Base-by-base conservation (phyloP, 257 asterid species). In the Nyctanthes arbortristis region DNA sequence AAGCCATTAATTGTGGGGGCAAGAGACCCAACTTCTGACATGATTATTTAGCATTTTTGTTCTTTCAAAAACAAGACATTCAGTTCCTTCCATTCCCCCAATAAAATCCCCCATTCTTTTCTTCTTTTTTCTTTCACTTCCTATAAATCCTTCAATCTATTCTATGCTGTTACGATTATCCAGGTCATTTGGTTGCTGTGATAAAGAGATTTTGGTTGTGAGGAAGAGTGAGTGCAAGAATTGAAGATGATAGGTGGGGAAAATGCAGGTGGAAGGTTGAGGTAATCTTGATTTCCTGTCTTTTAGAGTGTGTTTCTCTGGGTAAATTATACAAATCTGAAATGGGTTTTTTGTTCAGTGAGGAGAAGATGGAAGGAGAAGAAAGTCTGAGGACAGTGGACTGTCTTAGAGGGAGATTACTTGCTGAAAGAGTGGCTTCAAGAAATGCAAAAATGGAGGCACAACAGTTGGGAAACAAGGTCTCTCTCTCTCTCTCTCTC, bases 371-470 rank as follows among this genome's bases (percentile, higher is more conserved):
- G 84, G 89, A 76, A 78, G 82, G 32, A 35, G 95, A 84, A 73
- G 87, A 91, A 52, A 79, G 78, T 63, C 73, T 80, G 81, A 93
- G 84, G 64, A 93, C 89, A 7, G 86, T 93, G 65, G 89, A 84
- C 47, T 90, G 95, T 65, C 83, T 93, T 37, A 90, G 97, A 79
- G 97, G 96, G 30, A 88, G 98, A 80, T 81, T 93, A 67, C 87
- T 84, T 29, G 97, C 96, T 20, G 98, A 93, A 71, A 88, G 97
- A 77, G 72, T 68, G 11, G 89, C 93, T 80, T 87, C 98, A 25
- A 87, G 81, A 71, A 87, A 76, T 78, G 93, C 96, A 0, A 87
- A 84, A 69, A 78, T 82, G 34, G 88, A 82, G 31, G 93, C 90
- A 1, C 78, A 79, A 3, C 58, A 54, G 10, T 65, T 88, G 72